Evolutionary conservation across 1,284 basidiomycete species (phyloP).

Genomic region (Cryptococcus amylolentus): DNA sequence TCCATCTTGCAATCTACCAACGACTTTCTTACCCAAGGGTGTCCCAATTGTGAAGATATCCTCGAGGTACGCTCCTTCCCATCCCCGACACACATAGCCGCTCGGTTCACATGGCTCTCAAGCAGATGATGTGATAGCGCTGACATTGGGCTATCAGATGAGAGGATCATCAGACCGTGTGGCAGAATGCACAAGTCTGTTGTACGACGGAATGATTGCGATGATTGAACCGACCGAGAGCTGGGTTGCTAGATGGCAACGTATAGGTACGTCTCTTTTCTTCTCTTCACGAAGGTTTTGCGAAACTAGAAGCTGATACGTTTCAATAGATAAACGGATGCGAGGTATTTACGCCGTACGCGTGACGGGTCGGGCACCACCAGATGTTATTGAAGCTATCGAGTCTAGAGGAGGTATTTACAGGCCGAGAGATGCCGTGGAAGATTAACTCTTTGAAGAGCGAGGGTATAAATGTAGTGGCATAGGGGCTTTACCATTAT

Average conservation of each 20-base stretch:
- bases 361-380: slow-evolving; percentile 78
- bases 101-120: no score
- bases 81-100: background rate
- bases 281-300: background rate
- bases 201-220: slow-evolving; percentile 89
- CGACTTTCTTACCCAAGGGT: slow-evolving; percentile 82
- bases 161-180: slow-evolving; percentile 82
- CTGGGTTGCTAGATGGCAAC: slow-evolving; percentile 94
- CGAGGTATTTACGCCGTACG: slow-evolving; percentile 83
- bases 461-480: background rate
- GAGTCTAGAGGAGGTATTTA: slow-evolving; percentile 41
- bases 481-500: background rate
- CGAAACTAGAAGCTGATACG: background rate
- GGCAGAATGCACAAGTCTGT: slow-evolving; percentile 81
- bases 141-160: slow-evolving; percentile 59
- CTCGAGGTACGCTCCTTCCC: slow-evolving; percentile 65
- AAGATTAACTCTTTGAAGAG: slow-evolving; percentile 23
- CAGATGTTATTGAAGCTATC: slow-evolving; percentile 67
- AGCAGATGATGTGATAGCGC: background rate
- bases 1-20: slow-evolving; percentile 78
- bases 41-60: slow-evolving; percentile 95
- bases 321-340: slow-evolving; percentile 68
- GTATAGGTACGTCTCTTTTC: slow-evolving; percentile 64
- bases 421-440: slow-evolving; percentile 41
- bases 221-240: slow-evolving; percentile 83